A percentile compares a stretch with the other conserved stretches of the same genome.
Conservation (phyloP, 345 rosid species). For the Eucalyptus marginata region DNA sequence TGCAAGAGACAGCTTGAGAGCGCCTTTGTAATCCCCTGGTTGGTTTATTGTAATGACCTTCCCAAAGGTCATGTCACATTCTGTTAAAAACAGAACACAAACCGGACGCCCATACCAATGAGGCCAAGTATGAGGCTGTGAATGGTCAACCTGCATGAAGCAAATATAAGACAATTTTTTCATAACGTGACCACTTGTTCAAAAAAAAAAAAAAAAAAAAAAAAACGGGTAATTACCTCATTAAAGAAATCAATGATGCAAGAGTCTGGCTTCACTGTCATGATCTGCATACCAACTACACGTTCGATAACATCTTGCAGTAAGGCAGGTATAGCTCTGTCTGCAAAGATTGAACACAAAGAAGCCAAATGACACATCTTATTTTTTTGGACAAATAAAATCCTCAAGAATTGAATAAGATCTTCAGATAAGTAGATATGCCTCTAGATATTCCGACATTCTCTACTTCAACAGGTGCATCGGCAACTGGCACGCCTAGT, state of each 20-base stretch:
- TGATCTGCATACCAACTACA: constrained; percentile 42
- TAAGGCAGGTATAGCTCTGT: constrained; percentile 54
- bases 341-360: constrained; percentile 19
- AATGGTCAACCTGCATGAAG: constrained; percentile 72
- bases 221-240: constrained; percentile 33
- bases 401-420: not conserved
- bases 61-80: constrained; percentile 77
- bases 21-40: constrained; percentile 77
- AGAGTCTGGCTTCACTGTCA: constrained; percentile 64
- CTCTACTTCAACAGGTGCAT: constrained; percentile 67
- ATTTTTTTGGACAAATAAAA: not conserved
- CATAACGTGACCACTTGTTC: not conserved
- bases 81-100: constrained; percentile 57
- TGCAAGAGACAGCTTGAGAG: constrained; percentile 63
- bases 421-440: constrained; percentile 6
- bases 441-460: constrained; percentile 45
- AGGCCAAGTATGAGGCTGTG: constrained; percentile 66
- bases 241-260: constrained; percentile 77
- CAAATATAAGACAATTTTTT: not conserved
- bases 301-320: constrained; percentile 71
- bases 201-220: not conserved
- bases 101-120: constrained; percentile 81
- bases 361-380: not conserved
- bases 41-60: constrained; percentile 39
- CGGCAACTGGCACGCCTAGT: constrained; percentile 70